A percentile compares a stretch with the other conserved stretches of the same genome.
Evolutionary conservation across 2,329 filamentous ascomycete genomes (phyloP).

Genomic region (Phoma herbarum): DNA sequence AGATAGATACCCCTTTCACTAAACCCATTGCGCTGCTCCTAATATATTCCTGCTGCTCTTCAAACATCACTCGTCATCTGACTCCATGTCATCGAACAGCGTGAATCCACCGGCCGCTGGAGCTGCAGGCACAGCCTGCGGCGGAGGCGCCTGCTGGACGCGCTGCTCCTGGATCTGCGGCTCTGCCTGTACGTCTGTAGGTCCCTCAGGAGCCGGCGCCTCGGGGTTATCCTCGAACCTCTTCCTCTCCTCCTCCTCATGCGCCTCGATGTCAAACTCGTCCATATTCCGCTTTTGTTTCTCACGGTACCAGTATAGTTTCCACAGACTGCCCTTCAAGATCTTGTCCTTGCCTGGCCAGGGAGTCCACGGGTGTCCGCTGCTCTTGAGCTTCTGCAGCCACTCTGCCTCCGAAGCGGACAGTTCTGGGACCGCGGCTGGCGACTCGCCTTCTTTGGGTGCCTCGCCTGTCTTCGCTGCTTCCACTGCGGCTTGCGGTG

Average conservation of each 20-base stretch:
- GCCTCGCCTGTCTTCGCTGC: conserved; percentile 25
- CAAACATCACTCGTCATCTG: conserved; percentile 13
- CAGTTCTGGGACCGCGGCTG: conserved; percentile 29
- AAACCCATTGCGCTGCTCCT: not conserved
- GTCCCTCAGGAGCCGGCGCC: conserved; percentile 1
- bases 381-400: conserved; percentile 44
- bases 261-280: conserved; percentile 34
- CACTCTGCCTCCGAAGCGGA: conserved; percentile 47
- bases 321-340: conserved; percentile 68
- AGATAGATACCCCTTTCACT: not conserved
- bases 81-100: conserved; percentile 25
- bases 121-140: conserved; percentile 1
- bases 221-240: conserved; percentile 10
- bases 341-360: conserved; percentile 80
- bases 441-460: conserved; percentile 1
- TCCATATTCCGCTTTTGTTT: conserved; percentile 30
- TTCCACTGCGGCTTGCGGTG: conserved; percentile 35
- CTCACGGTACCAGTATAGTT: conserved; percentile 37
- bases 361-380: conserved; percentile 66
- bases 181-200: conserved; percentile 3
- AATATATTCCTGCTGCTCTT: not conserved
- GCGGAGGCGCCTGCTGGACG: conserved; percentile 2
- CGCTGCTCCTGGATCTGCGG: conserved; percentile 13
- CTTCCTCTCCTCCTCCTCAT: conserved; percentile 32
- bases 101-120: conserved; percentile 13